A percentile compares a stretch with the other conserved stretches of the same genome.
Conservation (phyloP, 176 grass and related monocot species). For the Zea luxurians region DNA sequence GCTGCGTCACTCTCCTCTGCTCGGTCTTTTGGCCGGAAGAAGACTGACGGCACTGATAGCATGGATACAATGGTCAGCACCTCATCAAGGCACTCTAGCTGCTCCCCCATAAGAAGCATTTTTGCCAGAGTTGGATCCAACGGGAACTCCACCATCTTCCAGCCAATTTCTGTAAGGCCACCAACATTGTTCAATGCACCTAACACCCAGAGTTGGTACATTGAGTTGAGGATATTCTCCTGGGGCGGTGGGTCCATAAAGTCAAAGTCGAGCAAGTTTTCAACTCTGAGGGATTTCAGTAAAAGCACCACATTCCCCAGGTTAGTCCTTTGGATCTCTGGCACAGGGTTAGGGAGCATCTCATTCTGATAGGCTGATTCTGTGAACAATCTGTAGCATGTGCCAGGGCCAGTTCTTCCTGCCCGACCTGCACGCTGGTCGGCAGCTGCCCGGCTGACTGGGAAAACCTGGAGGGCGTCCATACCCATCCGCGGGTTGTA, state of each 20-base stretch:
- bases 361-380: constrained; percentile 98
- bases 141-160: constrained; percentile 99
- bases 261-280: constrained; percentile 95
- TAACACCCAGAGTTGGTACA: constrained; percentile 99
- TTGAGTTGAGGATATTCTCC: constrained; percentile 98
- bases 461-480: constrained; percentile 96
- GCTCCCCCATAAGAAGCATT: constrained; percentile 96
- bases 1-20: constrained; percentile 93
- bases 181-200: constrained; percentile 95
- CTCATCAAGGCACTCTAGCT: constrained; percentile 82
- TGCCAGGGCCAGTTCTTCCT: constrained; percentile 90
- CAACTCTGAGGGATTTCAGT: constrained; percentile 88
- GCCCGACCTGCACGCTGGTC: constrained; percentile 93
- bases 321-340: constrained; percentile 96
- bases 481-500: constrained; percentile 98
- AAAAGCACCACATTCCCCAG: constrained; percentile 94
- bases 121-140: constrained; percentile 93
- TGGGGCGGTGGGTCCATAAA: constrained; percentile 99
- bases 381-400: constrained; percentile 90
- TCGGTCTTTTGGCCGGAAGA: constrained; percentile 95
- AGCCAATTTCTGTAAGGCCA: constrained; percentile 81
- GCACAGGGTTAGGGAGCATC: constrained; percentile 91
- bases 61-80: constrained; percentile 98
- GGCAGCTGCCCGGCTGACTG: constrained; percentile 81
- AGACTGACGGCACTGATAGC: constrained; percentile 97